Evolutionary conservation across 306 rosid genomes (phyloP).

Genomic region (Dryas octopetala): DNA sequence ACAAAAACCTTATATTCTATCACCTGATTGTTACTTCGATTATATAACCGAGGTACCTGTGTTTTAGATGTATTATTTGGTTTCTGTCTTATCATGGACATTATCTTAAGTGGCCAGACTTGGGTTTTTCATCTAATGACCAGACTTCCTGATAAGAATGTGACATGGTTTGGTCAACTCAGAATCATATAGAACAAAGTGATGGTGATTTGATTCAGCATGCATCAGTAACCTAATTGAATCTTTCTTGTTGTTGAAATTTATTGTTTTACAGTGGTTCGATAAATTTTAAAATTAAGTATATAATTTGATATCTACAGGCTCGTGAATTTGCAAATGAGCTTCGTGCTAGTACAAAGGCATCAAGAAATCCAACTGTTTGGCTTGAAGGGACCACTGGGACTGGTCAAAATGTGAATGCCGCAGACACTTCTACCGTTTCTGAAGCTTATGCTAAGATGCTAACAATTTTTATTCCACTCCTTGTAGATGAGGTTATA

Average conservation of each 20-base stretch:
- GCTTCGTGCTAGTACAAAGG: conserved; percentile 85
- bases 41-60: background rate
- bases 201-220: background rate
- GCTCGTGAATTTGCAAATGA: conserved; percentile 95
- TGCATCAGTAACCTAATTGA: background rate
- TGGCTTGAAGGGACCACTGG: conserved; percentile 79
- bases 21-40: conserved; percentile 18
- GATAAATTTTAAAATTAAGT: conserved; percentile 19
- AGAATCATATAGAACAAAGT: background rate
- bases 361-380: conserved; percentile 57
- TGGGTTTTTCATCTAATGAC: background rate
- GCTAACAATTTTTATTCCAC: conserved; percentile 91
- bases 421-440: conserved; percentile 70
- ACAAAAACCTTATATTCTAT: conserved; percentile 26
- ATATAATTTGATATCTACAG: conserved; percentile 42
- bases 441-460: conserved; percentile 91
- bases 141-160: background rate
- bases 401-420: conserved; percentile 64
- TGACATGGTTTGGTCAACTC: background rate
- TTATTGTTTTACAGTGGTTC: conserved; percentile 8
- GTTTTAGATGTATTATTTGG: background rate
- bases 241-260: background rate
- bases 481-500: conserved; percentile 93
- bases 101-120: background rate
- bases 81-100: background rate